phyloP scores from a whole-genome alignment of 2,329 filamentous ascomycete genomes.

The Aureobasidium sp. region DNA sequence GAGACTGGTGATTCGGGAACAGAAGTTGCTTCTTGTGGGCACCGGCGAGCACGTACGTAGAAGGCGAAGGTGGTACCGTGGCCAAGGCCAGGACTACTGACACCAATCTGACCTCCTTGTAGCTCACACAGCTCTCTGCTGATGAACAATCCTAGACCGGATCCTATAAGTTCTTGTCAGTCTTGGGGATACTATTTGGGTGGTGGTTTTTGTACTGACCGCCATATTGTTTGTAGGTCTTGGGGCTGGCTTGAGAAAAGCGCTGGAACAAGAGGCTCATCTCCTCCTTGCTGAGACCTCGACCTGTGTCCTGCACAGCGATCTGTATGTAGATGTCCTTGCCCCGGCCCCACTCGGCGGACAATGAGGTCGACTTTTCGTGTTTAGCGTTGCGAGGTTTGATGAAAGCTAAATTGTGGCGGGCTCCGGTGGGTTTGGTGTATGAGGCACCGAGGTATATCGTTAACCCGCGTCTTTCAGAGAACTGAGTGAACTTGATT shows the following conservation, averaged over 20 bases:
- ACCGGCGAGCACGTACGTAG: slow-evolving; percentile 37
- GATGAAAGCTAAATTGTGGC: slow-evolving; percentile 28
- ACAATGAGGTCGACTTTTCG: slow-evolving; percentile 14
- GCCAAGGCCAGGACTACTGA: slow-evolving; percentile 45
- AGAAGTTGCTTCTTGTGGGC: neutral
- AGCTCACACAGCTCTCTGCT: slow-evolving; percentile 59
- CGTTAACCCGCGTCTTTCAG: slow-evolving; percentile 26
- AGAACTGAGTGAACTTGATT: slow-evolving; percentile 38
- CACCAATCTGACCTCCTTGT: slow-evolving; percentile 59
- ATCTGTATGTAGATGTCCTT: slow-evolving; percentile 29
- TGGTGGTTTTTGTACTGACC: slow-evolving; percentile 20
- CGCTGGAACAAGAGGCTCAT: slow-evolving; percentile 51
- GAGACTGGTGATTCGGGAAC: neutral
- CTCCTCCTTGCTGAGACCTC: slow-evolving; percentile 27
- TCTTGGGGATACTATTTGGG: too few relatives aligned
- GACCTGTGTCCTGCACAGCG: slow-evolving; percentile 28
- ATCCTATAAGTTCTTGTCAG: slow-evolving; percentile 27
- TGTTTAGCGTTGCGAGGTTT: slow-evolving; percentile 13
- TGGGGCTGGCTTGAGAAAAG: slow-evolving; percentile 58
- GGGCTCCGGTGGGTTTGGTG: slow-evolving; percentile 24
- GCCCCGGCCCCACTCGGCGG: slow-evolving; percentile 28
- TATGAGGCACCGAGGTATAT: slow-evolving; percentile 30
- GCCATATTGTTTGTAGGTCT: slow-evolving; percentile 59
- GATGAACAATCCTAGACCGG: slow-evolving; percentile 60
- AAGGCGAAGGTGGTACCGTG: slow-evolving; percentile 57